phyloP scores from a whole-genome alignment of 305 asterid genomes.

The Petunia hybrid region DNA sequence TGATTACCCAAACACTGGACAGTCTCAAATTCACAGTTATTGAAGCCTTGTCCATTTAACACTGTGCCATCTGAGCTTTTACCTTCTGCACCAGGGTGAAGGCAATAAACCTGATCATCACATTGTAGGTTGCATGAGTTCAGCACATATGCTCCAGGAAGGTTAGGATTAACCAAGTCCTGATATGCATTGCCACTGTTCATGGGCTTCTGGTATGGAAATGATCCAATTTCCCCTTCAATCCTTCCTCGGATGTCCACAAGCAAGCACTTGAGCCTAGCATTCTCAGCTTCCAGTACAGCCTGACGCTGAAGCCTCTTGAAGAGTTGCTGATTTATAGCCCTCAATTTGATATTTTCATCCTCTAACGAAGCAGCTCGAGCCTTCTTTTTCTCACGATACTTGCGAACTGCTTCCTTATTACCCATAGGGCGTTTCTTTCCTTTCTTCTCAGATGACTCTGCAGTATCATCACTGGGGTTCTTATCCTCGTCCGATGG shows the following conservation, averaged over 20 bases:
- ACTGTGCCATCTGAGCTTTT: conserved; percentile 37
- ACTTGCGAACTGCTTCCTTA: conserved; percentile 75
- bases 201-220: conserved; percentile 84
- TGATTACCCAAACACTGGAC: conserved; percentile 69
- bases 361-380: conserved; percentile 66
- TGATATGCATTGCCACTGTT: conserved; percentile 60
- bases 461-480: conserved; percentile 81
- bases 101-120: conserved; percentile 77
- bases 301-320: conserved; percentile 59
- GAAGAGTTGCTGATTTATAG: conserved; percentile 56
- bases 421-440: conserved; percentile 71
- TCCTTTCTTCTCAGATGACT: conserved; percentile 65
- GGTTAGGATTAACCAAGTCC: conserved; percentile 47
- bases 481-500: conserved; percentile 58
- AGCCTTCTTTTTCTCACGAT: conserved; percentile 82
- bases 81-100: conserved; percentile 66
- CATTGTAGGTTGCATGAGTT: conserved; percentile 83
- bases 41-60: conserved; percentile 53
- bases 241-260: conserved; percentile 94
- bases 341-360: conserved; percentile 68
- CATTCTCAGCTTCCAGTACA: conserved; percentile 59
- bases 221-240: conserved; percentile 93
- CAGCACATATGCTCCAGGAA: conserved; percentile 68
- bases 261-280: conserved; percentile 84
- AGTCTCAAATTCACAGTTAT: conserved; percentile 71